Percentiles rank a stretch among this genome's conserved stretches.
These are phyloP conservation scores for Cyberlindnera americana DNA, from an alignment of 805 yeast genomes.

Conservation along the genomic window DNA sequence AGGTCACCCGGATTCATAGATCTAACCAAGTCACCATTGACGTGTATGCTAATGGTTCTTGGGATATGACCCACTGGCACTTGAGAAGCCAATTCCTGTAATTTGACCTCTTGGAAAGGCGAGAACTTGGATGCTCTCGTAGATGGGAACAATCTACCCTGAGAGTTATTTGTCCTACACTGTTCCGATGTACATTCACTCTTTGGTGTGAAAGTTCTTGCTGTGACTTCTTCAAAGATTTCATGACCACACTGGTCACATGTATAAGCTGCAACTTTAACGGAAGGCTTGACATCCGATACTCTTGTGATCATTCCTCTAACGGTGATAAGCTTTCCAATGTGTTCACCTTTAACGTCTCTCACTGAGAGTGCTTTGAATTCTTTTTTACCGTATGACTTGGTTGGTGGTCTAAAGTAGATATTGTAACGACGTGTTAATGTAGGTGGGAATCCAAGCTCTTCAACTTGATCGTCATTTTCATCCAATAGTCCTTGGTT, in stretches of 20 bases:
- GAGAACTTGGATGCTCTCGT: slow-evolving; percentile 95
- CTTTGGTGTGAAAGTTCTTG: slow-evolving; percentile 83
- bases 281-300: slow-evolving; percentile 92
- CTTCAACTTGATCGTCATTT: slow-evolving; percentile 27
- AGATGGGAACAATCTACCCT: slow-evolving; percentile 87
- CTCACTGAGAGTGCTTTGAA: slow-evolving; percentile 77
- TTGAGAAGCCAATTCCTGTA: slow-evolving; percentile 93
- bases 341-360: slow-evolving; percentile 75
- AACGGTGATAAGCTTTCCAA: slow-evolving; percentile 86
- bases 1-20: slow-evolving; percentile 89
- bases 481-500: slow-evolving; percentile 34
- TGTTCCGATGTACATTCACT: slow-evolving; percentile 79
- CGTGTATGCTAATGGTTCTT: slow-evolving; percentile 75
- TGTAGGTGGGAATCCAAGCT: slow-evolving; percentile 72
- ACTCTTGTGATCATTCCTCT: slow-evolving; percentile 95
- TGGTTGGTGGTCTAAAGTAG: slow-evolving; percentile 78
- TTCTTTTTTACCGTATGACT: slow-evolving; percentile 25
- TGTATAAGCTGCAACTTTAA: slow-evolving; percentile 89
- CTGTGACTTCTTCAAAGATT: slow-evolving; percentile 89
- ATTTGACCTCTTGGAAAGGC: slow-evolving; percentile 91
- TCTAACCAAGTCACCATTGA: slow-evolving; percentile 90
- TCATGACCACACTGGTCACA: slow-evolving; percentile 98
- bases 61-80: slow-evolving; percentile 99
- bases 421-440: slow-evolving; percentile 82
- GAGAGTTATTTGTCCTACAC: slow-evolving; percentile 73